A percentile compares a stretch with the other conserved stretches of the same genome.
These are phyloP conservation scores for Hyaloscypha bicolor DNA, from an alignment of 495 filamentous ascomycete genomes.

Conservation along the genomic window DNA sequence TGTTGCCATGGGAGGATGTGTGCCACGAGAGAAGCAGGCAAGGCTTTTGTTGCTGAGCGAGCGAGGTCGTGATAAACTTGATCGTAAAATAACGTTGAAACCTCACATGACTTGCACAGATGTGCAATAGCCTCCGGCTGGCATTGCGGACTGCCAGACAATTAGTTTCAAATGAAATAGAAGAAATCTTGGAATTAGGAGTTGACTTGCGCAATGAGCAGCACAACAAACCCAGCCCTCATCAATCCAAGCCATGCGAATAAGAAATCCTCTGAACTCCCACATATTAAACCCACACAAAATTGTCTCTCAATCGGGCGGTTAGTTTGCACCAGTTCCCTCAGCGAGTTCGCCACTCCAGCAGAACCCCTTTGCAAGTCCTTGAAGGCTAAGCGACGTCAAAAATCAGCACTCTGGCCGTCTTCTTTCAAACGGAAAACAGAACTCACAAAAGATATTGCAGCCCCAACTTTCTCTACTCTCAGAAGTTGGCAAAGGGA, in stretches of 20 bases:
- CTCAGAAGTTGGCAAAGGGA: constrained; percentile 33
- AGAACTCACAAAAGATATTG: constrained; percentile 16
- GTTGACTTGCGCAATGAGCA: constrained; percentile 55
- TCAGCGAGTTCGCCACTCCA: neutral
- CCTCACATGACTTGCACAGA: constrained; percentile 44
- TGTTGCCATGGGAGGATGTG: constrained; percentile 9
- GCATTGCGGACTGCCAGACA: constrained; percentile 48
- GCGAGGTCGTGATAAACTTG: constrained; percentile 33
- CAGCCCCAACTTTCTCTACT: constrained; percentile 32
- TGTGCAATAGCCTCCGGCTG: constrained; percentile 43
- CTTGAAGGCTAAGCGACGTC: constrained; percentile 19
- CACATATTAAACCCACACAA: constrained; percentile 49
- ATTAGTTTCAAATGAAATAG: neutral
- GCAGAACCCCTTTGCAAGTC: constrained; percentile 25
- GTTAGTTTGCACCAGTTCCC: neutral
- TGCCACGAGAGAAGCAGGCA: neutral
- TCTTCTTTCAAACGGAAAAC: neutral
- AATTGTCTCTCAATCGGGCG: neutral
- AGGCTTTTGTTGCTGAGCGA: neutral
- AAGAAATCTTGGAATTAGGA: constrained; percentile 47
- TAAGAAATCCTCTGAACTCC: constrained; percentile 52
- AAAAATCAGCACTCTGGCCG: neutral
- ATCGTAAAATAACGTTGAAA: constrained; percentile 41
- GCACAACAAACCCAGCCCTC: constrained; percentile 46
- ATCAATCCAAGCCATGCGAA: constrained; percentile 56